Conservation (phyloP, 495 filamentous ascomycete genomes). For the Neurospora intermedia region DNA sequence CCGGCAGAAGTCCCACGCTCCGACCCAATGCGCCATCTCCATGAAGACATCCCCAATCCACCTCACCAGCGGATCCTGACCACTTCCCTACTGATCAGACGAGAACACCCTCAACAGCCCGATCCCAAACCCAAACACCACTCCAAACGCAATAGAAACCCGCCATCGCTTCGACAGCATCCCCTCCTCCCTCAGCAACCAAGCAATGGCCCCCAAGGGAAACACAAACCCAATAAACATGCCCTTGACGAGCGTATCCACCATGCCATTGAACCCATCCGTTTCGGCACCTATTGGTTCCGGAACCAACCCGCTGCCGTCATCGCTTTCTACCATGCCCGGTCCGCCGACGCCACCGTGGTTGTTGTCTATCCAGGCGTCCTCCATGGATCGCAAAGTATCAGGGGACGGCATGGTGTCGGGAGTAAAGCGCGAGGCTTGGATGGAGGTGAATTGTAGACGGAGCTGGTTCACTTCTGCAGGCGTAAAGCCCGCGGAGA, state of each 20-base stretch:
- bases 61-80: neutral
- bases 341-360: conserved; percentile 26
- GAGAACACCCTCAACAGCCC: conserved; percentile 32
- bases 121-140: conserved; percentile 41
- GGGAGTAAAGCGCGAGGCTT: conserved; percentile 65
- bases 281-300: conserved; percentile 28
- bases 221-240: conserved; percentile 90
- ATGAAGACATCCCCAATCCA: neutral
- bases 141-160: conserved; percentile 72
- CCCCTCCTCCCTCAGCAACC: conserved; percentile 79
- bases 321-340: conserved; percentile 22
- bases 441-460: conserved; percentile 72
- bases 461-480: conserved; percentile 73
- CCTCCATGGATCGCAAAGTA: conserved; percentile 57
- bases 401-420: conserved; percentile 67
- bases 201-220: conserved; percentile 74
- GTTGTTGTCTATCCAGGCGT: conserved; percentile 83
- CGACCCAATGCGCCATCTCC: neutral
- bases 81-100: conserved; percentile 14
- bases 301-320: conserved; percentile 10
- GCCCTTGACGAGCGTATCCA: conserved; percentile 83
- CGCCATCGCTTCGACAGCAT: conserved; percentile 75
- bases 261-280: conserved; percentile 29
- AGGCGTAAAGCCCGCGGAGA: conserved; percentile 66
- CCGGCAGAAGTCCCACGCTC: neutral